Evolutionary conservation across 768 basidiomycete species (phyloP).

Genomic region (Coprinopsis strossmayeri): DNA sequence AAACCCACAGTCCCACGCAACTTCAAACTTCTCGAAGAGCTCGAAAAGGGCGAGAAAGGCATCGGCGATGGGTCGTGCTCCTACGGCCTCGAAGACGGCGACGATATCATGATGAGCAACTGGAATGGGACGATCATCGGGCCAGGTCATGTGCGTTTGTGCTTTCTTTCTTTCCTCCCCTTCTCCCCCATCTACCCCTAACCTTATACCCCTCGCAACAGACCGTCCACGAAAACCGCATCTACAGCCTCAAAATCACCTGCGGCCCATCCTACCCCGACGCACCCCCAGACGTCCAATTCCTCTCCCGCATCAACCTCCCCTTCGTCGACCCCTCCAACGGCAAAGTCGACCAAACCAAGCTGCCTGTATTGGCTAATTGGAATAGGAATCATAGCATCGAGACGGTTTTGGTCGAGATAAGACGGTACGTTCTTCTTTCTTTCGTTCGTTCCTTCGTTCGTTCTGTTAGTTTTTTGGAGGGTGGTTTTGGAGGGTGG

Average conservation of each 20-base stretch:
- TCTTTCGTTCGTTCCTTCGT: no score
- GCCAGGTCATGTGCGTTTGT: slow-evolving; percentile 82
- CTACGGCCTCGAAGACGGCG: slow-evolving; percentile 90
- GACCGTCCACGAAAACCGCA: slow-evolving; percentile 98
- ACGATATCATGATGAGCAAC: slow-evolving; percentile 95
- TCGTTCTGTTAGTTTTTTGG: no score
- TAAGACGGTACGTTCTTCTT: slow-evolving; percentile 65
- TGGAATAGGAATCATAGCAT: slow-evolving; percentile 79
- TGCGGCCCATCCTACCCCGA: slow-evolving; percentile 80
- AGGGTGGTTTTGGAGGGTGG: no score
- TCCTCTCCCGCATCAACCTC: slow-evolving; percentile 85
- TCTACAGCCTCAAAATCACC: slow-evolving; percentile 89
- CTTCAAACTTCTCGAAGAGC: slow-evolving; percentile 94
- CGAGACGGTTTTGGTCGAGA: slow-evolving; percentile 88
- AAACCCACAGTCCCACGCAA: slow-evolving; percentile 76
- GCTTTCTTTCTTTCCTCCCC: no score
- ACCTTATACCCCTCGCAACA: no score
- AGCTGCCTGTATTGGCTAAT: slow-evolving; percentile 61
- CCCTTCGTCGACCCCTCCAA: slow-evolving; percentile 77
- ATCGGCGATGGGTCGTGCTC: slow-evolving; percentile 98
- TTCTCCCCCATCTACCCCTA: no score
- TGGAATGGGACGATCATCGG: slow-evolving; percentile 99
- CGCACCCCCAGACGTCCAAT: slow-evolving; percentile 70
- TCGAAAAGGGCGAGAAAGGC: slow-evolving; percentile 99
- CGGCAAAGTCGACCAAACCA: slow-evolving; percentile 73